These are phyloP conservation scores for Umbelopsis sp. DNA, from an alignment of 192 early-diverging fungal species.

Conservation along the genomic window DNA sequence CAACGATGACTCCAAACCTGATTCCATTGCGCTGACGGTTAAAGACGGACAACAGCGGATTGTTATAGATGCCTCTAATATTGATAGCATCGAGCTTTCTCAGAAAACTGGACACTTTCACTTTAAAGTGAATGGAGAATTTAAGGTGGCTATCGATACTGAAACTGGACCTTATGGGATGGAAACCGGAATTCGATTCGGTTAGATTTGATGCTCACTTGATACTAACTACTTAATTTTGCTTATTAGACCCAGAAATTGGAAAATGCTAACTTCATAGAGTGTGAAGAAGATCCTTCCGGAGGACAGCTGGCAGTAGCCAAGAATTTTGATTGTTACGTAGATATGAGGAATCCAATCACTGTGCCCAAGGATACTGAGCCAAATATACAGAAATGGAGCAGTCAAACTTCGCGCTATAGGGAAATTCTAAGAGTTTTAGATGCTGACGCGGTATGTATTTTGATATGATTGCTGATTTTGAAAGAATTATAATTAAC, in stretches of 20 bases:
- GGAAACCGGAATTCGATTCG: too few species aligned
- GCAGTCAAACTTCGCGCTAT: constrained; percentile 3
- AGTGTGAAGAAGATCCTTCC: constrained; percentile 21
- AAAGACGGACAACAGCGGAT: constrained; percentile 17
- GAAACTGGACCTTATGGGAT: too few species aligned
- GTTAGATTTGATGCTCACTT: too few species aligned
- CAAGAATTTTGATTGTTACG: constrained; percentile 2
- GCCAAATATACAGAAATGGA: constrained; percentile 23
- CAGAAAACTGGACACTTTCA: constrained; percentile 23
- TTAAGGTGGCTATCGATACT: constrained; percentile 14
- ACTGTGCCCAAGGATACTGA: constrained; percentile 21
- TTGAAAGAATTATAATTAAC: neutral
- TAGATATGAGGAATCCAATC: constrained; percentile 19
- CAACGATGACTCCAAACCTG: constrained; percentile 19
- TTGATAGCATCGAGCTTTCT: constrained; percentile 16
- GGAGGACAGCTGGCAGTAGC: constrained; percentile 16
- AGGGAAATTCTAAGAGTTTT: constrained; percentile 7
- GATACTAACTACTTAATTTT: too few species aligned
- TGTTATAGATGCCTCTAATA: constrained; percentile 16
- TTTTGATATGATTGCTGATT: neutral
- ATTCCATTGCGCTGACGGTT: constrained; percentile 23
- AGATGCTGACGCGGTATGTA: constrained; percentile 22
- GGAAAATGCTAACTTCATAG: constrained; percentile 25
- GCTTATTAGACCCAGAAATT: constrained; percentile 14
- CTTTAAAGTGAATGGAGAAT: constrained; percentile 8